Evolutionary conservation across 106 monocot genomes (phyloP), one percentile per base, ranked within the genome.

Genomic region (Amphibolis antarctica): DNA sequence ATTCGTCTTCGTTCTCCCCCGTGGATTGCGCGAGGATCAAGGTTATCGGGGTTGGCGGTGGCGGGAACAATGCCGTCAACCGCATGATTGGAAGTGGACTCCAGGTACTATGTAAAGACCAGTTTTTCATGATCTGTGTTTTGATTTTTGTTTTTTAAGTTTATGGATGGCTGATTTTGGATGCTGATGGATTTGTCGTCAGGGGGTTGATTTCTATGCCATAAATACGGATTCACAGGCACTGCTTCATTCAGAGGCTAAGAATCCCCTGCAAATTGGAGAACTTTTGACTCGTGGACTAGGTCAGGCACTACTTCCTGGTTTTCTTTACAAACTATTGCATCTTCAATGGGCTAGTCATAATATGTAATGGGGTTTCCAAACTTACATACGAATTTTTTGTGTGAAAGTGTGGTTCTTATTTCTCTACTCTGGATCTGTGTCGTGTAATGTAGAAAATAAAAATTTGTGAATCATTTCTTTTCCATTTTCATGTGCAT

Each of bases 31-130:
- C 93, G 19, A 83, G 74, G 81, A 93, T 93, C 47, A 93, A 93
- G 62, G 93, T 93, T 27, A 74, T 93, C 31, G 93, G 93, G 2
- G 93, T 93, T 15, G 93, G 93, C 26, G 93, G 93, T n/a, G 88
- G 93, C 54, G 93, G 93, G 28, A 93, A 93, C 79, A 93, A 93
- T 69, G 93, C 93, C 0, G 85, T 93, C 67, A 93, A 93, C 55
- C 88, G 93, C 53, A 93, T 93, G 93, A 93, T 93, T 29, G 85
- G 85, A 26, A 93, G 88, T 65, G 93, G 93, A 3, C 65, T 93
- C 65, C 86, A 89, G 85, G 93, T 93, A 67, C 0, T 26, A 30
- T n/a, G n/a, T n/a, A n/a, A n/a, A n/a, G n/a, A n/a, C n/a, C n/a
- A 26, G 23, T 55, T 13, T n/a, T 49, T 49, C 3, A 49, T 4